Base-by-base conservation (phyloP, 441 rosid species). In the Kokia cookei region DNA sequence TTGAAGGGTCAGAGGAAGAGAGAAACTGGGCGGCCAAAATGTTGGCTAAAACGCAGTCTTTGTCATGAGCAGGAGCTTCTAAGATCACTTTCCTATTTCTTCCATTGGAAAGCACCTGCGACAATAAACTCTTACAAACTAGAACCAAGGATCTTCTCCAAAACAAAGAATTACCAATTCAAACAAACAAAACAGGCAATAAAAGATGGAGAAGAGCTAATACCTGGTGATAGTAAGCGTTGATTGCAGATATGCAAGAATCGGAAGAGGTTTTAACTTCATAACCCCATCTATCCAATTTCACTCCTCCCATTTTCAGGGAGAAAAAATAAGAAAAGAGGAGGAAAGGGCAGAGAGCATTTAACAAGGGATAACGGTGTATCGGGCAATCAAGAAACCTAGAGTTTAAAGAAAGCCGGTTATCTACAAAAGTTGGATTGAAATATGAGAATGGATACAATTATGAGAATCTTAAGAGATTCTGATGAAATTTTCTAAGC, bases 11-110 rank as follows among this genome's bases (percentile, higher is more conserved):
- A 35, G 81, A 50, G 71, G 86, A 84, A 58, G 51, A 84, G 71
- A 91, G 84, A 78, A 76, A 88, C 73, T 88, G 88, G 77, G 98
- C 97, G 72, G 91, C 97, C 85, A 93, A 82, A 71, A 89, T 78
- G 71, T 93, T 91, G 62, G 86, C 98, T 77, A 93, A 82, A 26
- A 91, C 96, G 73, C 96, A 94, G 45, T 84, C 87, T 68, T 83
- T 84, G 74, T 93, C 98, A 69, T 72, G 78, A 40, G 69, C 13
- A 64, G 87, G 84, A 3, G 98, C 98, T 50, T 90, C 86, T 29
- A 93, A 79, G 69, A 89, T 89, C 86, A 90, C 89, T 65, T 75
- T 81, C 81, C 88, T 80, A 4, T 83, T 73, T 81, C 89, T 88
- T 32, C 99, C 97, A 77, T 84, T 86, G 71, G 84, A 83, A 75